These are phyloP conservation scores for Penicillium turbatum DNA, from an alignment of 495 filamentous ascomycete genomes.

Conservation along the genomic window DNA sequence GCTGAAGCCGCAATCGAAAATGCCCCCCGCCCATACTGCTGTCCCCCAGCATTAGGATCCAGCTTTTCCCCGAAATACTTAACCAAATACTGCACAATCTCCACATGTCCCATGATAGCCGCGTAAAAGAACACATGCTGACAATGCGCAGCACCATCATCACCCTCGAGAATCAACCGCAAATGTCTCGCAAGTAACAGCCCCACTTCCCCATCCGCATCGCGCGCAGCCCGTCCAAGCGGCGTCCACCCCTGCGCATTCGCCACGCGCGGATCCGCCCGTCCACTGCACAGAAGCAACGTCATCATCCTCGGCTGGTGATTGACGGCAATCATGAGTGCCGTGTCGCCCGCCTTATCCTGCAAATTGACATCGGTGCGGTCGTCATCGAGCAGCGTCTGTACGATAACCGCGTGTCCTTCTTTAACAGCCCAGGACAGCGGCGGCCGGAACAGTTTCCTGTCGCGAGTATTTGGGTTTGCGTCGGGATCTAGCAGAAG, in stretches of 20 bases:
- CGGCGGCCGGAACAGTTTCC: constrained; percentile 26
- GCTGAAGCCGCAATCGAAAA: constrained; percentile 20
- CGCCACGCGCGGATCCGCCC: constrained; percentile 14
- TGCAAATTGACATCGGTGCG: constrained; percentile 22
- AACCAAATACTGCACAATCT: constrained; percentile 21
- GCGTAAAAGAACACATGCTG: constrained; percentile 27
- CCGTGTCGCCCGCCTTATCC: constrained; percentile 20
- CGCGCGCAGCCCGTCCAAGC: constrained; percentile 9
- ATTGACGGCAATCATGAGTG: constrained; percentile 16
- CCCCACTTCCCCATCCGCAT: constrained; percentile 3
- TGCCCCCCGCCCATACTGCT: constrained; percentile 13
- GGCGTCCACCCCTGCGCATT: constrained; percentile 20
- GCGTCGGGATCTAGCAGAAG: constrained; percentile 12
- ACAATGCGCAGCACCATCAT: constrained; percentile 11
- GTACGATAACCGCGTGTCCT: constrained; percentile 26
- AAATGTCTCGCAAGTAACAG: constrained; percentile 23
- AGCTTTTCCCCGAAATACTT: constrained; percentile 16
- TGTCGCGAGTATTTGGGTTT: constrained; percentile 20
- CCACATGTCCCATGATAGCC: constrained; percentile 19
- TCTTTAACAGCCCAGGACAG: constrained; percentile 37
- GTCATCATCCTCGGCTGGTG: constrained; percentile 7
- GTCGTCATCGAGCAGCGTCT: constrained; percentile 14
- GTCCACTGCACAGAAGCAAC: constrained; percentile 8
- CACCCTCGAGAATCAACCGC: constrained; percentile 17
- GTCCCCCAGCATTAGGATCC: constrained; percentile 16